Evolutionary conservation across 2,329 filamentous ascomycete species (phyloP).

Genomic region (Aureobasidium uvarum): DNA sequence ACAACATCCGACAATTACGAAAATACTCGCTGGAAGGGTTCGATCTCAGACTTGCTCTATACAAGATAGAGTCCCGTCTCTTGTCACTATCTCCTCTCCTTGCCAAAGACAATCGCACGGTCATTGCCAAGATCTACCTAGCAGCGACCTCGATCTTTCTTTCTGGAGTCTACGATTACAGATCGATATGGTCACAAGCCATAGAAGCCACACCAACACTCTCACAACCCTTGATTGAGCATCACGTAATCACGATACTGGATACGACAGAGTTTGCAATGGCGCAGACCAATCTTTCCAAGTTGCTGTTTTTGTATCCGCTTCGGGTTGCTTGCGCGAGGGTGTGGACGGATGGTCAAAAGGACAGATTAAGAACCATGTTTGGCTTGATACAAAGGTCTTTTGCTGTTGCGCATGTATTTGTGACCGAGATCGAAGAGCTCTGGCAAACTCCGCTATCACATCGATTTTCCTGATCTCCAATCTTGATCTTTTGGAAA

Average conservation of each 20-base stretch:
- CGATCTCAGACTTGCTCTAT: background rate
- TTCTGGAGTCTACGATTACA: background rate
- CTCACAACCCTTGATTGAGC: background rate
- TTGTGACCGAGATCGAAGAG: background rate
- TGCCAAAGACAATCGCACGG: background rate
- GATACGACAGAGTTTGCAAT: background rate
- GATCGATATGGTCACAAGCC: background rate
- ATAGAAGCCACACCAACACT: background rate
- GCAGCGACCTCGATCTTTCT: background rate
- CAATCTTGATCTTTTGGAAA: background rate
- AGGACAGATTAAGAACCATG: background rate
- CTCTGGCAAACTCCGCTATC: background rate
- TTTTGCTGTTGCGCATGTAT: background rate
- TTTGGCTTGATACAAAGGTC: background rate
- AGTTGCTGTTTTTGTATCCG: background rate
- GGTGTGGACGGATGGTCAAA: background rate
- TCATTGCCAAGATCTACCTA: background rate
- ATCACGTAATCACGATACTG: background rate
- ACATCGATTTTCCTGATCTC: background rate
- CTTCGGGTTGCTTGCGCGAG: background rate
- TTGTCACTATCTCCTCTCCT: background rate
- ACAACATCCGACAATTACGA: background rate
- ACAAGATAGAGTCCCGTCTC: background rate
- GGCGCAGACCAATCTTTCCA: background rate
- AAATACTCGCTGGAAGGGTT: background rate